These are phyloP conservation scores for Tricladium varicosporioides DNA, from an alignment of 2,329 filamentous ascomycete genomes.

Conservation along the genomic window DNA sequence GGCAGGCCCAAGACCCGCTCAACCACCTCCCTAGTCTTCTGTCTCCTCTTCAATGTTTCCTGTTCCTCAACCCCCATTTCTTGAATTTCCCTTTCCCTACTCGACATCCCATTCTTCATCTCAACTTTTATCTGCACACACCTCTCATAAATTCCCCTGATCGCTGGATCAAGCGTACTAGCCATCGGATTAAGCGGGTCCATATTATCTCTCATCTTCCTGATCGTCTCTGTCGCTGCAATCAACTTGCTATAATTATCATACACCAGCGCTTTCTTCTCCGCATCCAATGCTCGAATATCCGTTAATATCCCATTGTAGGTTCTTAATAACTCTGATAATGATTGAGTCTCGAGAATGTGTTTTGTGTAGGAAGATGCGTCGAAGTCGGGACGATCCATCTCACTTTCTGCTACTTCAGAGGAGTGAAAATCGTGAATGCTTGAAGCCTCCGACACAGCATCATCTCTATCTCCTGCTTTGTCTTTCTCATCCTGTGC, in stretches of 20 bases:
- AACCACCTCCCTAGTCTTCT: constrained; percentile 14
- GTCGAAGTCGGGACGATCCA: constrained; percentile 73
- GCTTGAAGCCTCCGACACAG: constrained; percentile 32
- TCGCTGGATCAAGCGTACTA: constrained; percentile 69
- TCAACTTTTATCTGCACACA: constrained; percentile 28
- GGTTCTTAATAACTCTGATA: constrained; percentile 67
- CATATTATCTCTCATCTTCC: constrained; percentile 82
- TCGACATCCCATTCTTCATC: constrained; percentile 41
- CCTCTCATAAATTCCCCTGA: constrained; percentile 65
- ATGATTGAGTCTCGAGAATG: constrained; percentile 58
- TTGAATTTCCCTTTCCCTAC: constrained; percentile 51
- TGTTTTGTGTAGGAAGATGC: constrained; percentile 65
- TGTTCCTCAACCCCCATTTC: constrained; percentile 52
- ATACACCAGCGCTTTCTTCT: constrained; percentile 95
- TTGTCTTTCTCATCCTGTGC: constrained; percentile 1
- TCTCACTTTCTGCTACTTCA: constrained; percentile 64
- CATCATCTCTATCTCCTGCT: constrained; percentile 7
- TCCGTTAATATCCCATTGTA: constrained; percentile 75
- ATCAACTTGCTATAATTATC: constrained; percentile 98
- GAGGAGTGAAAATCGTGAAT: constrained; percentile 39
- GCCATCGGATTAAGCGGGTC: constrained; percentile 72
- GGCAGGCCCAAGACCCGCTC: constrained; percentile 28
- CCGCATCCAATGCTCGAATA: constrained; percentile 86
- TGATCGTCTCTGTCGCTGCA: constrained; percentile 92
- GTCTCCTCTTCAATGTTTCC: constrained; percentile 44